Evolutionary conservation across 768 basidiomycete species (phyloP).

Genomic region (Candolleomyces efflorescens): DNA sequence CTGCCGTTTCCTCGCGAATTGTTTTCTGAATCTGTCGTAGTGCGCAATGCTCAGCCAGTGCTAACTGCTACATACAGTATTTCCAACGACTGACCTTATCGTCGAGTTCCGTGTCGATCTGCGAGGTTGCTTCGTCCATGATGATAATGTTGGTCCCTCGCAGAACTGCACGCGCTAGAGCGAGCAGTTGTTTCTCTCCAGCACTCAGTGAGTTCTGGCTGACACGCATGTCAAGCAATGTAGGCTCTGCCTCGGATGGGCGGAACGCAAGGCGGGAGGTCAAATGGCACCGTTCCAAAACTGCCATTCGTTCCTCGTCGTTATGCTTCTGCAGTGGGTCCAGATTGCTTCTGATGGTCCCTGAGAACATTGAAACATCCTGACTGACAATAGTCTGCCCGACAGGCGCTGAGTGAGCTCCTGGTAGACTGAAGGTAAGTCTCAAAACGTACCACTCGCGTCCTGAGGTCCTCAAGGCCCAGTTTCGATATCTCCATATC

Average conservation of each 20-base stretch:
- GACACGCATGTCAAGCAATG: constrained; percentile 56
- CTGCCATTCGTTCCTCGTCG: constrained; percentile 58
- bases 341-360: constrained; percentile 68
- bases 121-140: constrained; percentile 77
- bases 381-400: constrained; percentile 67
- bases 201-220: constrained; percentile 66
- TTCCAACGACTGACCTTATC: constrained; percentile 46
- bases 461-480: constrained; percentile 65
- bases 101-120: constrained; percentile 67
- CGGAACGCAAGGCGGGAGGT: constrained; percentile 37
- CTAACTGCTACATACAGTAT: too few species aligned
- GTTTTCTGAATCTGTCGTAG: constrained; percentile 59
- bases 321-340: constrained; percentile 62
- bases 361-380: constrained; percentile 71
- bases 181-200: constrained; percentile 74
- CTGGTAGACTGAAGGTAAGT: not conserved
- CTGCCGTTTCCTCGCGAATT: constrained; percentile 65
- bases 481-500: constrained; percentile 64
- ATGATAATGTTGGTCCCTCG: constrained; percentile 64
- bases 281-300: constrained; percentile 63
- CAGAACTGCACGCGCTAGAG: constrained; percentile 65
- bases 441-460: constrained; percentile 43
- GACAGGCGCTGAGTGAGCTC: not conserved
- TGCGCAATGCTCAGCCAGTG: not conserved
- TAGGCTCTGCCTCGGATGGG: constrained; percentile 25